Base-by-base conservation (phyloP, 2,329 filamentous ascomycete species). In the Fusarium sp. region DNA sequence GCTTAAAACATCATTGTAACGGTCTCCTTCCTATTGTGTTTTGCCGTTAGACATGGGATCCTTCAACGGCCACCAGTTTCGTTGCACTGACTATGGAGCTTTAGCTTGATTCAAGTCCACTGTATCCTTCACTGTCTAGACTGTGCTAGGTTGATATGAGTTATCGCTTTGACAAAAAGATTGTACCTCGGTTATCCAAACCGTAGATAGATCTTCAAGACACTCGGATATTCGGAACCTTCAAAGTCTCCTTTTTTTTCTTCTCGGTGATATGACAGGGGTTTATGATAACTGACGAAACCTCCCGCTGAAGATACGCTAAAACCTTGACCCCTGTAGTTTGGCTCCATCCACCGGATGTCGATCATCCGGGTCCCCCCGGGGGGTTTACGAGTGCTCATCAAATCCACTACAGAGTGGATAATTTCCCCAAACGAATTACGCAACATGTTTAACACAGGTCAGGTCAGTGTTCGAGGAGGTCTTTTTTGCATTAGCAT, bases 341-440 rank as follows among this genome's bases (percentile, higher is more conserved):
- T 15, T 24, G 8, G 11, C 18, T 35, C 17, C 20, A 20, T 35
- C 35, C 10, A 14, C 53, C 42, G 64, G 64, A 38, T 69, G 64
- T n/a, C 38, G 66, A 69, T 69, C 55, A 45, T 69, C 63, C 66
- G 41, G 8, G 55, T 44, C 28, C 50, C 42, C 64, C 26, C n/a
- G 51, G 35, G 14, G 7, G 32, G 18, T 12, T 54, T 38, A 26
- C 18, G 48, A 35, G n/a, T 58, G 51, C 35, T 47, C 15, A 41
- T 26, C 5, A 44, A 44, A 15, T 26, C 36, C 66, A 61, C 66
- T 54, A 26, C 6, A 14, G 15, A 30, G 24, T 50, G 58, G 55
- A 28, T 57, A 48, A 51, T 51, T 58, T 44, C 15, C 42, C 24
- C 32, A 18, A 38, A 22, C 50, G 20, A 42, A 58, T 45, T 57